Base-by-base conservation (phyloP, 805 yeast genomes). In the Wickerhamiella alocasiicola region DNA sequence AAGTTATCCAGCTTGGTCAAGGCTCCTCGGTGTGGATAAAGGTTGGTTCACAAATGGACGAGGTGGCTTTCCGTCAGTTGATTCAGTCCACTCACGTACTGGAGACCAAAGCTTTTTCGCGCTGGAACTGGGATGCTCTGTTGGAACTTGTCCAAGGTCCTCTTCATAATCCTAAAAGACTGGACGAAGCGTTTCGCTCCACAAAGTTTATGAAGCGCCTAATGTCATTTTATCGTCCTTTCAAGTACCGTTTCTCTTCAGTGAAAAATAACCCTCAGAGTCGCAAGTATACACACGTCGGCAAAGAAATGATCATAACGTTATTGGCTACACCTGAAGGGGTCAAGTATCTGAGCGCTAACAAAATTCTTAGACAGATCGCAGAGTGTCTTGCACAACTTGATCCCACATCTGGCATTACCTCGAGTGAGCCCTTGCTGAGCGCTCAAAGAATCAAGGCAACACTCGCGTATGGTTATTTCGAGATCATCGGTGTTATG, bases 331-430 rank as follows among this genome's bases (percentile, higher is more conserved):
- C 72, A 23, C 66, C 68, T 0, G 80, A 71, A 44, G 96, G 96
- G 9, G 69, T 73, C 29, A 69, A 67, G 45, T 78, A 75, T 48
- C 63, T 84, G 12, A 61, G 68, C 25, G 38, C 36, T 25, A 84
- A 80, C 57, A 87, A 91, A 58, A 65, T 87, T 6, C 57, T 88
- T 26, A 81, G 94, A 1, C 97, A 88, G 55, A 68, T 88, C 39
- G 85, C 94, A 0, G 95, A 91, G 50, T 77, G 93, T 38, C 64
- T 88, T 31, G 91, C 91, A 0, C 94, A 82, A 56, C 63, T 82
- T 16, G 93, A 81, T 52, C 88, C 88, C 0, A 68, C 65, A 55
- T 77, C 85, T 54, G 93, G 93, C 0, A 71, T 83, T 24, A 61
- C 68, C 3, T 75, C 91, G 0, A 61, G 70, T 2, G 88, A 80